Conservation (phyloP, 2,329 filamentous ascomycete genomes). For the Hymenotorrendiella dingleyae region DNA sequence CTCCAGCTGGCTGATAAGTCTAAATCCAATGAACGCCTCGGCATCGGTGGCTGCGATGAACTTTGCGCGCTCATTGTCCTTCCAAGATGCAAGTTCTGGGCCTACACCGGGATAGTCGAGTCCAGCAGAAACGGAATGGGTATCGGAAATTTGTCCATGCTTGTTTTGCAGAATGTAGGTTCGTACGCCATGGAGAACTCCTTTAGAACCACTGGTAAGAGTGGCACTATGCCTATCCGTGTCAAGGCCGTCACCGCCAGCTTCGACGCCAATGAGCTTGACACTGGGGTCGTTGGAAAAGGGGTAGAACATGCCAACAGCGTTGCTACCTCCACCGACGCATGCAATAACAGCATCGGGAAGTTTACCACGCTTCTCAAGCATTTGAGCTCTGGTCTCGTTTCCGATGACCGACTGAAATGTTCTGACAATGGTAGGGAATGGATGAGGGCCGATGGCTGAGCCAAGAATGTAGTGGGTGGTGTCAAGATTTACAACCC, state of each 20-base stretch:
- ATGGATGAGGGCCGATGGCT: slow-evolving; percentile 94
- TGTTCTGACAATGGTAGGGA: slow-evolving; percentile 93
- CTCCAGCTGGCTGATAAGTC: slow-evolving; percentile 77
- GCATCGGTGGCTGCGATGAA: slow-evolving; percentile 91
- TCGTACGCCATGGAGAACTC: slow-evolving; percentile 90
- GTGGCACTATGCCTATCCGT: slow-evolving; percentile 84
- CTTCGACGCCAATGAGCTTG: slow-evolving; percentile 88
- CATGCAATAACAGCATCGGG: slow-evolving; percentile 96
- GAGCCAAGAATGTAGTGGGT: slow-evolving; percentile 99
- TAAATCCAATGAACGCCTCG: slow-evolving; percentile 83
- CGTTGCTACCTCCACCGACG: slow-evolving; percentile 92
- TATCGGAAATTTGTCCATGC: slow-evolving; percentile 89
- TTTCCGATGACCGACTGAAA: slow-evolving; percentile 96
- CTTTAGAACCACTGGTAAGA: slow-evolving; percentile 77
- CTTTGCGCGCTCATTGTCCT: slow-evolving; percentile 78
- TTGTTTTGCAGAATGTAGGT: slow-evolving; percentile 93
- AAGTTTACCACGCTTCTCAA: slow-evolving; percentile 75
- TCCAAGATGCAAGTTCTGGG: slow-evolving; percentile 88
- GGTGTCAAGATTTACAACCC: slow-evolving; percentile 87
- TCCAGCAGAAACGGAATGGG: slow-evolving; percentile 92
- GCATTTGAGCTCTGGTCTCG: slow-evolving; percentile 91
- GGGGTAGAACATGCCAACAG: slow-evolving; percentile 96
- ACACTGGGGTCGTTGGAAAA: slow-evolving; percentile 82
- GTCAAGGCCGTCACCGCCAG: slow-evolving; percentile 86
- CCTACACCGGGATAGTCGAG: slow-evolving; percentile 97